phyloP scores from a whole-genome alignment of 352 stramenopile genomes.

The Globisporangium lucens region DNA sequence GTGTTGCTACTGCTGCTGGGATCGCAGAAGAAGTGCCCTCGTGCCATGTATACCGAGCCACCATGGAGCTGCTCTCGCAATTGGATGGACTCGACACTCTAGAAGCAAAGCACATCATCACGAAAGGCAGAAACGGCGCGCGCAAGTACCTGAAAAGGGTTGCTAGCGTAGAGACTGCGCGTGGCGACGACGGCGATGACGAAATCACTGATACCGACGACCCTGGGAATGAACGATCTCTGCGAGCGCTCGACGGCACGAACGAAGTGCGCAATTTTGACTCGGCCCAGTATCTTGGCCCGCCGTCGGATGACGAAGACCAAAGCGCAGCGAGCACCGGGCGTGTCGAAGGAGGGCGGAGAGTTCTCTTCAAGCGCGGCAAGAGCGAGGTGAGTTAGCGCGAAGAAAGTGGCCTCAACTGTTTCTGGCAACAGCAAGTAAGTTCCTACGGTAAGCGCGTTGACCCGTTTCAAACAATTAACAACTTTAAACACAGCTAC shows the following conservation, averaged over 20 bases:
- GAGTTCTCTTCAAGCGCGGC: not conserved
- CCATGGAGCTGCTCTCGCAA: conserved; percentile 48
- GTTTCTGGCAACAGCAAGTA: no score
- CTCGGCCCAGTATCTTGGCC: not conserved
- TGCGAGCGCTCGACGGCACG: not conserved
- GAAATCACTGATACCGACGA: not conserved
- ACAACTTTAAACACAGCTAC: no score
- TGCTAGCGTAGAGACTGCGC: conserved; percentile 10
- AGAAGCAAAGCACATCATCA: conserved; percentile 49
- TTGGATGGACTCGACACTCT: conserved; percentile 40
- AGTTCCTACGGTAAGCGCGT: no score
- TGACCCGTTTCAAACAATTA: no score
- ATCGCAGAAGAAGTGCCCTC: conserved; percentile 39
- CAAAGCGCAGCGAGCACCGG: not conserved
- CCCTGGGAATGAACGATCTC: not conserved
- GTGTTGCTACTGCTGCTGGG: conserved; percentile 12
- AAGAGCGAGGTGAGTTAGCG: no score
- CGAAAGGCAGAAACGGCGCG: conserved; percentile 31
- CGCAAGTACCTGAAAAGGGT: conserved; percentile 25
- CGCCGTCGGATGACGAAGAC: conserved; percentile 5
- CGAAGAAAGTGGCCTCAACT: no score
- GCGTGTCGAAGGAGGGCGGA: not conserved
- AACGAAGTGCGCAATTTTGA: conserved; percentile 20
- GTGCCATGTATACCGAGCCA: conserved; percentile 50
- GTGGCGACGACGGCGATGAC: not conserved